Percentiles rank a stretch among this genome's conserved stretches.
These are phyloP conservation scores for Albophoma yamanashiensis DNA, from an alignment of 2,329 filamentous ascomycete species.

Conservation along the genomic window DNA sequence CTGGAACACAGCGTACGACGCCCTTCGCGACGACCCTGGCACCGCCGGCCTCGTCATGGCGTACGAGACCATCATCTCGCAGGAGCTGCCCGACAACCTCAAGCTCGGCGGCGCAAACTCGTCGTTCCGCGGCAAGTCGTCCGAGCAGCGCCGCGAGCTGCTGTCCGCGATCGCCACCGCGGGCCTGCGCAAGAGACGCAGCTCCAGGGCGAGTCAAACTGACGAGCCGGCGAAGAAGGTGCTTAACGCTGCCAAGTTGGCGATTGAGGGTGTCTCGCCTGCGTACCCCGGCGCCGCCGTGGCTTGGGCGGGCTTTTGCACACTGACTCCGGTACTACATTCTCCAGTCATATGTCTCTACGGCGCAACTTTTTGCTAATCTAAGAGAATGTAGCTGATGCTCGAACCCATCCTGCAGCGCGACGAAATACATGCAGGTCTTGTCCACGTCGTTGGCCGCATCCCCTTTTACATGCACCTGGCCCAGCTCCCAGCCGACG, in stretches of 20 bases:
- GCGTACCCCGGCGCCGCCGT: slow-evolving; percentile 18
- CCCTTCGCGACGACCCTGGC: slow-evolving; percentile 16
- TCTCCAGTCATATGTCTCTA: background rate
- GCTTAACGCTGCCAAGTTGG: slow-evolving; percentile 15
- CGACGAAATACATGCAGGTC: slow-evolving; percentile 16
- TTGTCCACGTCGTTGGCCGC: slow-evolving; percentile 19
- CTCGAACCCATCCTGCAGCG: slow-evolving; percentile 23
- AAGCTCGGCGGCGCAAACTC: slow-evolving; percentile 18
- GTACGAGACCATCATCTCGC: slow-evolving; percentile 24
- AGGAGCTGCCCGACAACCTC: slow-evolving; percentile 21
- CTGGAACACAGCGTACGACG: slow-evolving; percentile 24
- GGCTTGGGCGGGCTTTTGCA: slow-evolving; percentile 25
- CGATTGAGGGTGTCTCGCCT: slow-evolving; percentile 13
- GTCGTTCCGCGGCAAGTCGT: slow-evolving; percentile 10
- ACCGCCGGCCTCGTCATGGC: slow-evolving; percentile 20
- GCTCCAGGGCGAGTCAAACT: slow-evolving; percentile 14
- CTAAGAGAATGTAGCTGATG: slow-evolving; percentile 15
- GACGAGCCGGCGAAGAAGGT: slow-evolving; percentile 17
- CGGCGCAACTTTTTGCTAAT: background rate
- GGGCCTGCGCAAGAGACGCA: slow-evolving; percentile 17
- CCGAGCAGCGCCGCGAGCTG: slow-evolving; percentile 16
- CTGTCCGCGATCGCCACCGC: slow-evolving; percentile 18
- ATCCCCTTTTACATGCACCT: slow-evolving; percentile 25
- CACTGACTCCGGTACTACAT: slow-evolving; percentile 23
- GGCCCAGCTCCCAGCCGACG: slow-evolving; percentile 11